Evolutionary conservation across 495 filamentous ascomycete species (phyloP).

Genomic region (Chaetomium cochliodes): DNA sequence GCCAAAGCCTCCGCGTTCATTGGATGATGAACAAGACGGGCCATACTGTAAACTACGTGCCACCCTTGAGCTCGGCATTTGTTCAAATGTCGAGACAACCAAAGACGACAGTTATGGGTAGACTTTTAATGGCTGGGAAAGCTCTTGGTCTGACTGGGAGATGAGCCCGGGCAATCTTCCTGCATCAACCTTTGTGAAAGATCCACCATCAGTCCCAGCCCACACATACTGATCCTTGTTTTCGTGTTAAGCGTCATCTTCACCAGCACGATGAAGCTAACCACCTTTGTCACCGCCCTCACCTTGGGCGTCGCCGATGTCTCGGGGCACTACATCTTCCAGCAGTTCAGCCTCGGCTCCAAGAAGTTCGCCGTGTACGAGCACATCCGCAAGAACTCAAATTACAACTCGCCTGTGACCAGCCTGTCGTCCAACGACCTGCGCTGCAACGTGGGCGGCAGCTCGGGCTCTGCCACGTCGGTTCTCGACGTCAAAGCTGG

Average conservation of each 20-base stretch:
- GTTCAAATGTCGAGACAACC: neutral
- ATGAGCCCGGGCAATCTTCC: neutral
- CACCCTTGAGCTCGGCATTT: constrained; percentile 31
- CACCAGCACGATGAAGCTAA: constrained; percentile 37
- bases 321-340: constrained; percentile 52
- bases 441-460: constrained; percentile 59
- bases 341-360: constrained; percentile 47
- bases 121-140: neutral
- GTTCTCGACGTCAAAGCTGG: constrained; percentile 52
- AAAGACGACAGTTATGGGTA: neutral
- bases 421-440: constrained; percentile 53
- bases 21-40: constrained; percentile 20
- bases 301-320: constrained; percentile 38
- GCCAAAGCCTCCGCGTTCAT: neutral
- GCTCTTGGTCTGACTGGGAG: neutral
- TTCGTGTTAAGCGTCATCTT: neutral
- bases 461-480: constrained; percentile 45
- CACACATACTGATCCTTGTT: neutral
- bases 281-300: constrained; percentile 34
- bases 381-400: constrained; percentile 55
- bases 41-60: constrained; percentile 31
- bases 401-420: constrained; percentile 59
- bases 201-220: neutral
- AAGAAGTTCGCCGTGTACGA: constrained; percentile 49
- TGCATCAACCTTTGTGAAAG: too few species aligned